These are phyloP conservation scores for Cucurbita pepo DNA, from an alignment of 306 rosid species.

Conservation along the genomic window DNA sequence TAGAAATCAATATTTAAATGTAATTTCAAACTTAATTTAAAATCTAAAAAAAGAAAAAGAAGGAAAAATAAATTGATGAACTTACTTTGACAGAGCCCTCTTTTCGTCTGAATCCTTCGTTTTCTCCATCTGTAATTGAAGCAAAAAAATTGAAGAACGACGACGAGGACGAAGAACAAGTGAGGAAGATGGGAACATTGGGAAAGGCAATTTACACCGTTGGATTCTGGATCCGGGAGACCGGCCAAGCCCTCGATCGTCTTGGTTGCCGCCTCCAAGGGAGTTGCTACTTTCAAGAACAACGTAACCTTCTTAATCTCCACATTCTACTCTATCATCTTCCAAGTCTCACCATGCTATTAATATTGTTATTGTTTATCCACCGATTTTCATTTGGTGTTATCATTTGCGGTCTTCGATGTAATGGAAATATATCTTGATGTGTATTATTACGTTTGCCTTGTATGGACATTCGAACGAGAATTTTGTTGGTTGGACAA, in stretches of 20 bases:
- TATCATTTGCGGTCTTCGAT: background rate
- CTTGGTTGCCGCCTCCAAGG: constrained; percentile 88
- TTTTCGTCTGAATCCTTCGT: background rate
- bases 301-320: constrained; percentile 23
- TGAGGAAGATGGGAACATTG: constrained; percentile 50
- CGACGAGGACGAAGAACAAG: background rate
- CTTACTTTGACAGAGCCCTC: background rate
- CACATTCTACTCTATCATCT: background rate
- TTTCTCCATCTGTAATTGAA: background rate
- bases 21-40: no score
- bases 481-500: background rate
- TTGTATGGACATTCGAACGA: background rate
- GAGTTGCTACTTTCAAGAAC: constrained; percentile 72
- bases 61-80: background rate
- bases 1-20: no score
- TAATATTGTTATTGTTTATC: background rate
- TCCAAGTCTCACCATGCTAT: background rate
- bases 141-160: background rate
- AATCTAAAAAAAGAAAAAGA: no score
- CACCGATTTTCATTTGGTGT: background rate
- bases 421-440: background rate
- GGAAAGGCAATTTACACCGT: constrained; percentile 79
- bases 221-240: constrained; percentile 96
- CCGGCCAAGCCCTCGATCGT: constrained; percentile 93
- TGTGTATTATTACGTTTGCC: background rate